These are phyloP conservation scores for Scedosporium apiospermum DNA, from an alignment of 2,329 filamentous ascomycete genomes.

Conservation along the genomic window DNA sequence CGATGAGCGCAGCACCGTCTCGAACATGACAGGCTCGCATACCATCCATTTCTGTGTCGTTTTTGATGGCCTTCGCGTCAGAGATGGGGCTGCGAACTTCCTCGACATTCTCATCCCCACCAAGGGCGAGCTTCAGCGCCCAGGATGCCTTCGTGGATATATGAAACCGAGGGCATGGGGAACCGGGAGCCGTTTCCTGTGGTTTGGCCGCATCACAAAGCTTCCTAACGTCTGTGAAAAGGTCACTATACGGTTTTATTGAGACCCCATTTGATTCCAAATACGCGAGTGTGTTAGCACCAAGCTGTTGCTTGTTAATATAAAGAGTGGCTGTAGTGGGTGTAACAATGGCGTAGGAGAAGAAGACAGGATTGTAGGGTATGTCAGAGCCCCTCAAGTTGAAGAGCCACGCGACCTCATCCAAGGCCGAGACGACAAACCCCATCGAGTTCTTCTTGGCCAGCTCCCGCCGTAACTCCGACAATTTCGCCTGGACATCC, in stretches of 20 bases:
- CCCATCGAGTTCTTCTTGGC: conserved; percentile 81
- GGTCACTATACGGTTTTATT: conserved; percentile 71
- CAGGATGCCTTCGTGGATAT: conserved; percentile 87
- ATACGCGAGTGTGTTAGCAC: conserved; percentile 56
- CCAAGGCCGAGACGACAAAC: conserved; percentile 87
- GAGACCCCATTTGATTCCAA: conserved; percentile 60
- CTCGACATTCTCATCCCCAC: conserved; percentile 76
- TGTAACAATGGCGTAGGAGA: conserved; percentile 88
- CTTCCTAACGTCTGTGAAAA: conserved; percentile 68
- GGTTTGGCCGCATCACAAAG: conserved; percentile 38
- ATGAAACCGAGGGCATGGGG: conserved; percentile 55
- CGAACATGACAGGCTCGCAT: conserved; percentile 93
- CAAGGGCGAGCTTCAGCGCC: conserved; percentile 79
- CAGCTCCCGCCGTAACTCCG: conserved; percentile 80
- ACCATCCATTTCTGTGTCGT: conserved; percentile 76
- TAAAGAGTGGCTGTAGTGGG: conserved; percentile 70
- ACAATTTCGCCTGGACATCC: conserved; percentile 70
- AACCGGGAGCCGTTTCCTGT: conserved; percentile 15
- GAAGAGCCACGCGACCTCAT: conserved; percentile 98
- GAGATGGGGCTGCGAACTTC: conserved; percentile 79
- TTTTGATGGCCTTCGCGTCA: conserved; percentile 92
- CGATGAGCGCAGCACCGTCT: conserved; percentile 80
- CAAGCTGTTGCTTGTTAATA: conserved; percentile 71
- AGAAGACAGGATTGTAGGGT: conserved; percentile 96
- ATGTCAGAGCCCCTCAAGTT: conserved; percentile 93